These are phyloP conservation scores for Fusarium hostae DNA, from an alignment of 2,329 filamentous ascomycete genomes.

Conservation along the genomic window DNA sequence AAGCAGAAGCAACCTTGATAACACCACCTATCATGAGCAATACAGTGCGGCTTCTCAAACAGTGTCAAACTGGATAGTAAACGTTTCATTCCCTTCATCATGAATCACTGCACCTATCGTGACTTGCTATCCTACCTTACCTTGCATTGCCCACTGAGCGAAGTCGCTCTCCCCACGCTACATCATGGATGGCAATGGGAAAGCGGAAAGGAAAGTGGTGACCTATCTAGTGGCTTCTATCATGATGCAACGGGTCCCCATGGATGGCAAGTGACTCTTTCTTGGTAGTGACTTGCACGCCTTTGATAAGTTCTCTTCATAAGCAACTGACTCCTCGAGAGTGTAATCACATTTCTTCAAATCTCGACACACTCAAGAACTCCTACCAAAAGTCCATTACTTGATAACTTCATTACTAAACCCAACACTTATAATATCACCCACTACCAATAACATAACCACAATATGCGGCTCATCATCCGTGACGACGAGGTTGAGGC, in stretches of 20 bases:
- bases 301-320: constrained; percentile 9
- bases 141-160: constrained; percentile 23
- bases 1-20: constrained; percentile 10
- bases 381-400: neutral
- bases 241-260: constrained; percentile 31
- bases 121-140: constrained; percentile 24
- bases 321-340: constrained; percentile 29
- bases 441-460: constrained; percentile 34
- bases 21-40: constrained; percentile 16
- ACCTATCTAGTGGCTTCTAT: constrained; percentile 6
- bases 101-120: constrained; percentile 2
- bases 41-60: constrained; percentile 35
- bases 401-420: neutral
- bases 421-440: constrained; percentile 16
- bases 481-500: constrained; percentile 75
- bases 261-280: constrained; percentile 19
- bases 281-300: constrained; percentile 4
- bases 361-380: neutral
- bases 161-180: constrained; percentile 25
- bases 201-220: constrained; percentile 14
- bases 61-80: constrained; percentile 27
- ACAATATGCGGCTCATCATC: constrained; percentile 83
- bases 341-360: constrained; percentile 1
- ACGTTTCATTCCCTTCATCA: constrained; percentile 33
- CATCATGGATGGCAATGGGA: constrained; percentile 17